Conservation (phyloP, 768 basidiomycete genomes). For the Russula dissimulans region DNA sequence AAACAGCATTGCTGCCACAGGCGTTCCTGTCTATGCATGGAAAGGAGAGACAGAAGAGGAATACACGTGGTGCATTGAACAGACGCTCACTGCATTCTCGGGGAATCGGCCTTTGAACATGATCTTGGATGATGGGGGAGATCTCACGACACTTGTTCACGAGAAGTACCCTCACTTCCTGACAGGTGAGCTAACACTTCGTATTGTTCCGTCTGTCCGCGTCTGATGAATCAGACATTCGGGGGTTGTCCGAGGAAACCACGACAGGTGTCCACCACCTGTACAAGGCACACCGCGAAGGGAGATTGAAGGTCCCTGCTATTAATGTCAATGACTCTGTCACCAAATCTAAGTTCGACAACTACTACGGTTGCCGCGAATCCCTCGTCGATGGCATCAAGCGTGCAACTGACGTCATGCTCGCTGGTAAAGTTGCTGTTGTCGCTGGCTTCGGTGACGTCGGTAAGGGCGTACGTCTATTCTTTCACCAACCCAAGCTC, state of each 20-base stretch:
- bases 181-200: slow-evolving; percentile 36
- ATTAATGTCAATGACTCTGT: slow-evolving; percentile 99
- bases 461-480: slow-evolving; percentile 84
- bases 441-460: slow-evolving; percentile 99
- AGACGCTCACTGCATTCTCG: slow-evolving; percentile 83
- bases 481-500: not conserved
- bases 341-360: slow-evolving; percentile 99
- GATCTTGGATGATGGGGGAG: slow-evolving; percentile 99
- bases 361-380: slow-evolving; percentile 98
- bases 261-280: slow-evolving; percentile 99
- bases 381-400: slow-evolving; percentile 99
- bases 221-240: slow-evolving; percentile 47
- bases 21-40: slow-evolving; percentile 98
- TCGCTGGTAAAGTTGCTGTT: slow-evolving; percentile 98
- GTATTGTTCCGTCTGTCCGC: not conserved
- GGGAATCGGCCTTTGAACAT: slow-evolving; percentile 84
- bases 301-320: slow-evolving; percentile 92
- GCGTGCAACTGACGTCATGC: slow-evolving; percentile 99
- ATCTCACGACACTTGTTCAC: slow-evolving; percentile 90
- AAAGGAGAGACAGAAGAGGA: slow-evolving; percentile 99
- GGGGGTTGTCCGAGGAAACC: slow-evolving; percentile 97
- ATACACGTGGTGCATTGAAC: slow-evolving; percentile 97
- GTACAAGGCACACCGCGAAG: slow-evolving; percentile 96
- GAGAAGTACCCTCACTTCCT: slow-evolving; percentile 93
- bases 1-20: slow-evolving; percentile 86